A percentile compares a stretch with the other conserved stretches of the same genome.
Conservation (phyloP, 768 basidiomycete species). For the Tulasnella sp. region DNA sequence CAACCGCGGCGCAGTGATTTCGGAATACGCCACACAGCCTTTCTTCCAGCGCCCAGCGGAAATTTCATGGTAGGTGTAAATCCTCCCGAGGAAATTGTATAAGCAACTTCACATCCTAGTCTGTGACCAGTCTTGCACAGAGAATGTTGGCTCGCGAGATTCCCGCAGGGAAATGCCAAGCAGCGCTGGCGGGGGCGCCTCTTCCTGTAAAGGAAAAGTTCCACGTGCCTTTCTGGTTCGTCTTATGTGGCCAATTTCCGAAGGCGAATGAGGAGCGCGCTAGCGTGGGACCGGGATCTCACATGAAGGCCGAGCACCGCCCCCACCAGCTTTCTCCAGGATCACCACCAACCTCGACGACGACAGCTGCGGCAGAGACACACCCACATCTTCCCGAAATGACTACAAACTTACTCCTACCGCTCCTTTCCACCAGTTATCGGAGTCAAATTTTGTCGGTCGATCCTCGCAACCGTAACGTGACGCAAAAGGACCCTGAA, state of each 20-base stretch:
- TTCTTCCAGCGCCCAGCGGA: not conserved
- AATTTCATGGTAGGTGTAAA: not conserved
- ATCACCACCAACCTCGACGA: not conserved
- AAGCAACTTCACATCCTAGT: not conserved
- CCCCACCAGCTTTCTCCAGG: not conserved
- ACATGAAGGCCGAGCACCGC: slow-evolving; percentile 1
- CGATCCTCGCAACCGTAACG: not conserved
- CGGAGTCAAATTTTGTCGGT: not conserved
- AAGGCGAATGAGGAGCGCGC: not conserved
- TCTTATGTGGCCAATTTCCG: not conserved
- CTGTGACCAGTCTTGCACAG: not conserved
- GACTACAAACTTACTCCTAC: not conserved
- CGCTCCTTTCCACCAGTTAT: not conserved
- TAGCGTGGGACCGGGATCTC: not conserved
- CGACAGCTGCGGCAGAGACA: not conserved
- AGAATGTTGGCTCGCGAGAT: not conserved
- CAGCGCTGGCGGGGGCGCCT: not conserved
- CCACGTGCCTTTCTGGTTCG: not conserved
- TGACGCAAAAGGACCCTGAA: not conserved
- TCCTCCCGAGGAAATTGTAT: not conserved
- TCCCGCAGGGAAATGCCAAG: not conserved
- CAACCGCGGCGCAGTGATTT: not conserved
- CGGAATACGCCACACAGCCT: not conserved
- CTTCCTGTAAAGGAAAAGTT: not conserved
- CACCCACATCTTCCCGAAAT: not conserved